Evolutionary conservation across 495 filamentous ascomycete genomes (phyloP), one percentile per base, ranked within the genome.

Genomic region (Friedmanniomyces endolithicus): DNA sequence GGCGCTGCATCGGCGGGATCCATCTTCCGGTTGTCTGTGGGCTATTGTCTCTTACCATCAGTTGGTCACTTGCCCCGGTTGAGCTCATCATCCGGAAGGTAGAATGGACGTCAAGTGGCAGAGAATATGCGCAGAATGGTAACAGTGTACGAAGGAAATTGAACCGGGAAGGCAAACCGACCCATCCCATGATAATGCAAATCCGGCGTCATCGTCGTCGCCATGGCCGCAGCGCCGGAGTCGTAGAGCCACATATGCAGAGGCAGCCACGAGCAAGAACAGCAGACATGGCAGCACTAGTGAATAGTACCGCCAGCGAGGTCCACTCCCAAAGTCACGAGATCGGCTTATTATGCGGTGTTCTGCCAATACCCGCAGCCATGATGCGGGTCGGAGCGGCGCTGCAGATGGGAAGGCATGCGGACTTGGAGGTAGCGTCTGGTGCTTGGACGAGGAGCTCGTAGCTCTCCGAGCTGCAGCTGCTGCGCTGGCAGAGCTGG

Each of bases 151-250:
- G n/a, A n/a, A 22, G 19, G 23, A 14, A 19, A 27, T 47, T 6
- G 44, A 7, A 27, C 19, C 4, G 23, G 19, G 16, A 27, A 23
- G 16, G 44, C 6, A 6, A 3, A 23, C 24, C 44, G 12, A 23
- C 12, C 44, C 11, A n/a, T 41, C 37, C 37, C 37, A 3, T 41
- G 6, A n/a, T n/a, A n/a, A 14, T 41, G 49, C n/a, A 43, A 45
- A 12, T 12, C 22, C 11, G 45, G 50, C 50, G 50, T 53, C 50
- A 53, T 53, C 37, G 50, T 34, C 35, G 19, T 9, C 25, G 22
- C 29, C 50, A 37, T 24, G 37, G 24, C 50, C 35, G 50, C 44
- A 47, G 11, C 19, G 44, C 24, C 24, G 44, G 11, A 45, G 29
- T 20, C 11, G 29, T 20, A 52, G 11, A 52, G 34, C 3, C 34